Percentiles rank a stretch among this genome's conserved stretches.
phyloP scores from a whole-genome alignment of 805 yeast genomes.

The Maudiozyma barnettii region DNA sequence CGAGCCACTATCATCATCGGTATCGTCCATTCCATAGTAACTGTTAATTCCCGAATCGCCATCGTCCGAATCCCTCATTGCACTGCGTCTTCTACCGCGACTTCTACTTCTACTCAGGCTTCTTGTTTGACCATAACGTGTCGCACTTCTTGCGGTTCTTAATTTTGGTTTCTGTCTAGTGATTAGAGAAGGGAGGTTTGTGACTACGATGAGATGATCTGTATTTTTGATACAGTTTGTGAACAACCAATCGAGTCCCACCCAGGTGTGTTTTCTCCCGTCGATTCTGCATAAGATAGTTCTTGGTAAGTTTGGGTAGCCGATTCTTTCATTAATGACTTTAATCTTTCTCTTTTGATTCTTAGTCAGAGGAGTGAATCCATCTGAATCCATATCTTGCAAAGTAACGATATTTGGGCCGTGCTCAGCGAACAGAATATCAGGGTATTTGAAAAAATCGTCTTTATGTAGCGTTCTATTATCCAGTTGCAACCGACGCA shows the following conservation, averaged over 20 bases:
- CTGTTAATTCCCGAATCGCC: not conserved
- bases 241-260: constrained; percentile 63
- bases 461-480: constrained; percentile 13
- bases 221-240: constrained; percentile 48
- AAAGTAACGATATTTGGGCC: not conserved
- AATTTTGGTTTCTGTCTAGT: not conserved
- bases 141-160: not conserved
- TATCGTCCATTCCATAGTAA: not conserved
- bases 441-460: constrained; percentile 15
- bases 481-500: constrained; percentile 12
- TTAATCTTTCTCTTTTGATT: constrained; percentile 17
- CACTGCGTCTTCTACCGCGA: not conserved
- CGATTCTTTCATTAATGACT: constrained; percentile 15
- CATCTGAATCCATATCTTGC: constrained; percentile 10
- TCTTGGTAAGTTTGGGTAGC: constrained; percentile 30
- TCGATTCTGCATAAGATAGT: constrained; percentile 54
- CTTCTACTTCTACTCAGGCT: not conserved
- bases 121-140: not conserved
- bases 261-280: constrained; percentile 77
- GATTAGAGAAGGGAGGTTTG: constrained; percentile 29
- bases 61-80: not conserved
- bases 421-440: constrained; percentile 10
- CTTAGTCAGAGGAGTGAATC: constrained; percentile 17
- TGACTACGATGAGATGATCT: constrained; percentile 54
- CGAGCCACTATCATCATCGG: not conserved